Evolutionary conservation across 1,284 basidiomycete species (phyloP), one percentile per base, ranked within the genome.

Genomic region (Cutaneotrichosporon sp.): DNA sequence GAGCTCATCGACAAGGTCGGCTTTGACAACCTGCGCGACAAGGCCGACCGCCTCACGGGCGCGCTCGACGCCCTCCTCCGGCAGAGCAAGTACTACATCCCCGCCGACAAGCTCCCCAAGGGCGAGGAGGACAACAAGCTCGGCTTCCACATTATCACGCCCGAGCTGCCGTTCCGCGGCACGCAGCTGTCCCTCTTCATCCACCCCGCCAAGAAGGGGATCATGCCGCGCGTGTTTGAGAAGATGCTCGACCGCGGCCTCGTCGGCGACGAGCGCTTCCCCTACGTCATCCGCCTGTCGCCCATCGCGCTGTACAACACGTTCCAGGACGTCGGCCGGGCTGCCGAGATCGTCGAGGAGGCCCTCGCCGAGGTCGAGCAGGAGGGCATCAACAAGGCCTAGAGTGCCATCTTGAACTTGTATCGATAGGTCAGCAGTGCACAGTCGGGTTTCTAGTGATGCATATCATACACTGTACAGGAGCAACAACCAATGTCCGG

Each of bases 111-210:
- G 46, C 14, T 49, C 3, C 49, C 56, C 9, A 46, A 22, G n/a
- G 33, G 31, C n/a, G 18, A 33, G 10, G 33, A 43, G 29, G 56
- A 49, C 9, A 54, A 63, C 36, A 63, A 72, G 62, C 55, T 73
- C 50, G 85, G 85, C 3, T 95, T 97, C 79, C 92, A 90, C 22
- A 90, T 97, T 70, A 89, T 97, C 73, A 97, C 94, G 2, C 94
- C 94, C 2, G 75, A 72, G 25, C 83, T 86, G 29, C 83, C 84
- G 22, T 82, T 83, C 64, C 85, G 94, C 59, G 94, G 94, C 1
- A 87, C 90, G 36, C 94, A 97, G 77, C 82, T 97, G 22, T 95
- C 91, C 20, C 80, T 97, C 34, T 79, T 91, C 47, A 89, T 95
- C 79, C 78, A 90, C 22, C 90, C 81, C 0, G 61, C 62, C 18